phyloP scores from a whole-genome alignment of 2,329 filamentous ascomycete genomes.

The Cordyceps farinosa region DNA sequence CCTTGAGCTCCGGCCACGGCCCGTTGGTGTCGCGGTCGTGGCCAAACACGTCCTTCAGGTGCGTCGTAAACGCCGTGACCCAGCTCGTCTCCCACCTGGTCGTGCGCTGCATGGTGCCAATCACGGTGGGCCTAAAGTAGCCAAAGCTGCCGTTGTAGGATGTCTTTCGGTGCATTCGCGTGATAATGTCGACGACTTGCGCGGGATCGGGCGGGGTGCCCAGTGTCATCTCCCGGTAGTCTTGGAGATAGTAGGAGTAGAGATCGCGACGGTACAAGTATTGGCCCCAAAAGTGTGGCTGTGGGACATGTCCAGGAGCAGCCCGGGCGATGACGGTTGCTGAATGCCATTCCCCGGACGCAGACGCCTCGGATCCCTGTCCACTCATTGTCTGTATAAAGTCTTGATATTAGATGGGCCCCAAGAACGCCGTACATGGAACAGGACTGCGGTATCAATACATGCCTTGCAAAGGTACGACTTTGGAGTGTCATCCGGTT shows the following conservation, averaged over 20 bases:
- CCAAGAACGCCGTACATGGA: no score
- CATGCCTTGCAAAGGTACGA: no score
- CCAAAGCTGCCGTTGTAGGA: conserved; percentile 35
- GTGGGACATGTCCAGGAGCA: background rate
- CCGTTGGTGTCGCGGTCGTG: conserved; percentile 17
- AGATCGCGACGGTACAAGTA: background rate
- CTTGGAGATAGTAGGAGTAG: conserved; percentile 16
- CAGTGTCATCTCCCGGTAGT: conserved; percentile 18
- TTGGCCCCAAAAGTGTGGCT: conserved; percentile 7
- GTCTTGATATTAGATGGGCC: no score
- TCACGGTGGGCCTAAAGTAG: conserved; percentile 31
- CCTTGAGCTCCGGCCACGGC: conserved; percentile 24
- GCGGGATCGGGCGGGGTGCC: background rate
- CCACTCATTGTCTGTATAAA: background rate
- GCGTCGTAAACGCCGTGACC: conserved; percentile 31
- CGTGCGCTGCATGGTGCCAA: conserved; percentile 27
- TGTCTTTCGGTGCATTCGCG: conserved; percentile 25
- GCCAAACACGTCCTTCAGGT: conserved; percentile 9
- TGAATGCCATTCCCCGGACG: conserved; percentile 16
- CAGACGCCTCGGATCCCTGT: background rate
- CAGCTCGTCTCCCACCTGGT: conserved; percentile 34
- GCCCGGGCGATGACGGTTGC: background rate
- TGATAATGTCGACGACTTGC: background rate
- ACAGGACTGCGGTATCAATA: no score
- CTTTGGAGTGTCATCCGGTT: no score